A percentile compares a stretch with the other conserved stretches of the same genome.
Conservation (phyloP, 1,139 yeast species). For the Pneumocystis sp. region DNA sequence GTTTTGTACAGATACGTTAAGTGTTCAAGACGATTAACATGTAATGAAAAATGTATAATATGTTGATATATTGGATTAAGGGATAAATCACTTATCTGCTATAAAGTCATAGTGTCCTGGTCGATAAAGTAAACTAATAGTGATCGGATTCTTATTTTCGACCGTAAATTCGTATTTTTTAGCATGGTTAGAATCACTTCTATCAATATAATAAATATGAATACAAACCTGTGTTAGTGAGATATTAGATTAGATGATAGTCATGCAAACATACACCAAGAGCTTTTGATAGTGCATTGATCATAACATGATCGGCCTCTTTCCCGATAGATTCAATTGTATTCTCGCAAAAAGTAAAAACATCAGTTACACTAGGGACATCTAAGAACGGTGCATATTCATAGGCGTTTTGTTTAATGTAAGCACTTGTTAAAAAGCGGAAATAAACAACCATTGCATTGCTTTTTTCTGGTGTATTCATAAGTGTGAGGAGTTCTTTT, state of each 20-base stretch:
- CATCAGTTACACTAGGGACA: slow-evolving; percentile 9
- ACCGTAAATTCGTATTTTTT: slow-evolving; percentile 13
- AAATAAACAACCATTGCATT: slow-evolving; percentile 16
- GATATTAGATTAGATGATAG: slow-evolving; percentile 7
- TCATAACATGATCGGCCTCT: slow-evolving; percentile 15
- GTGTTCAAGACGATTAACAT: neutral
- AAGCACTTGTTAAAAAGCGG: slow-evolving; percentile 18
- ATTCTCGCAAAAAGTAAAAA: slow-evolving; percentile 14
- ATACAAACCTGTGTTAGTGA: slow-evolving; percentile 7
- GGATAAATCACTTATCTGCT: neutral
- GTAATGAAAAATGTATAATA: neutral
- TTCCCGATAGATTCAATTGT: slow-evolving; percentile 17
- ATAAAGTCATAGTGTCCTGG: slow-evolving; percentile 18
- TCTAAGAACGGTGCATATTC: slow-evolving; percentile 16
- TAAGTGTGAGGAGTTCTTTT: slow-evolving; percentile 10
- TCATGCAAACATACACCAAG: slow-evolving; percentile 9
- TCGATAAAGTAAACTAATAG: slow-evolving; percentile 15
- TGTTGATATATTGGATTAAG: neutral
- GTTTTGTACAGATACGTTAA: neutral
- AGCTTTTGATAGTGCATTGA: slow-evolving; percentile 18
- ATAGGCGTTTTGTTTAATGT: slow-evolving; percentile 15
- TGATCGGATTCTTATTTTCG: neutral
- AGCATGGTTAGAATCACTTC: slow-evolving; percentile 13
- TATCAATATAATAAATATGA: slow-evolving; percentile 14
- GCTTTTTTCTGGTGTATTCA: slow-evolving; percentile 14